Evolutionary conservation across 164 flowering plant species (phyloP).

Genomic region (Warburgia ugandensis): DNA sequence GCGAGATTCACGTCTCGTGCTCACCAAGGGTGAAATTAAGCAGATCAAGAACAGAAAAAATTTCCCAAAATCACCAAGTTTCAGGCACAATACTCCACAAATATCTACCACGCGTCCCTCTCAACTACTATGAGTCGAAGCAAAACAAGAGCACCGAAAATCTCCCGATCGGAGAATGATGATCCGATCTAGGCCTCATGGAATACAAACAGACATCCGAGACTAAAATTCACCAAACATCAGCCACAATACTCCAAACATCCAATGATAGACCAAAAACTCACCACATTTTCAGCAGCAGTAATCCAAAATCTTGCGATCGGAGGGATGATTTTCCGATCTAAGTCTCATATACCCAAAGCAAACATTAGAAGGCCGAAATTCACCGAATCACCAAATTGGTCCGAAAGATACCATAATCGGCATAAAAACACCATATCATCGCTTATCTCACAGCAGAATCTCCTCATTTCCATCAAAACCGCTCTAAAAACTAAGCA

Average conservation of each 20-base stretch:
- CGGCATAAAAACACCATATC: too few relatives aligned
- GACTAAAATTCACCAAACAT: neutral
- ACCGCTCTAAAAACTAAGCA: constrained; percentile 1
- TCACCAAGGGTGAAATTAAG: neutral
- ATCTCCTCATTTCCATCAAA: too few relatives aligned
- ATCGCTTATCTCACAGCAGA: too few relatives aligned
- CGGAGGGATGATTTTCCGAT: too few relatives aligned
- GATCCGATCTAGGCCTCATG: neutral
- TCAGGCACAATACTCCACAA: neutral
- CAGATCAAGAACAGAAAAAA: neutral
- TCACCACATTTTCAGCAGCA: neutral
- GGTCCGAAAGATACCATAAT: too few relatives aligned
- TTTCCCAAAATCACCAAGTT: neutral
- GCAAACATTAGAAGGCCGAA: too few relatives aligned
- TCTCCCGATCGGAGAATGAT: neutral
- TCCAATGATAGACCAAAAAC: neutral
- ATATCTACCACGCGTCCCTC: neutral
- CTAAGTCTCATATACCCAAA: neutral
- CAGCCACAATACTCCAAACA: neutral
- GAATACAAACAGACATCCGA: neutral
- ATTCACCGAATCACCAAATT: too few relatives aligned
- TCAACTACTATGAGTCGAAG: neutral
- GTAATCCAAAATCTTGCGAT: too few relatives aligned
- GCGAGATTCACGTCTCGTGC: neutral
- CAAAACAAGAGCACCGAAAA: neutral